Percentiles rank a stretch among this genome's conserved stretches.
These are phyloP conservation scores for Xylaria curta DNA, from an alignment of 495 filamentous ascomycete species.

Conservation along the genomic window DNA sequence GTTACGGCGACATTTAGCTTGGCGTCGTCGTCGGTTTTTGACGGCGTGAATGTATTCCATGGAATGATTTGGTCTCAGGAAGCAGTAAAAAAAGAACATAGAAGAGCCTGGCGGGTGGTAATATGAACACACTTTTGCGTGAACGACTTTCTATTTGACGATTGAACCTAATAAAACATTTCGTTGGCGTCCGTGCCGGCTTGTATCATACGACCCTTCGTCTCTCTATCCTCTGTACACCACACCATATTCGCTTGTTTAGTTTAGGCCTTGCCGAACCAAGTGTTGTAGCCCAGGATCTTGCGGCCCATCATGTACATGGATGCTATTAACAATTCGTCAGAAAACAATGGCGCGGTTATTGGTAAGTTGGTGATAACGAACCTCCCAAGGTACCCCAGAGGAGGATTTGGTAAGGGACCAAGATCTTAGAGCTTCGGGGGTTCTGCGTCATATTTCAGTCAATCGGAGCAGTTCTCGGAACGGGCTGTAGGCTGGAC, in stretches of 20 bases:
- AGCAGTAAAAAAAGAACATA: slow-evolving; percentile 2
- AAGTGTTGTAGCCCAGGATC: slow-evolving; percentile 83
- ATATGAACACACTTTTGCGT: slow-evolving; percentile 29
- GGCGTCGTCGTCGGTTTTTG: slow-evolving; percentile 14
- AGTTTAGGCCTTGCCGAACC: slow-evolving; percentile 74
- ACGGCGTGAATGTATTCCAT: slow-evolving; percentile 20
- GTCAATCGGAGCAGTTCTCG: slow-evolving; percentile 31
- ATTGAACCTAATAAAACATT: slow-evolving; percentile 29
- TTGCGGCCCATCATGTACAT: slow-evolving; percentile 64
- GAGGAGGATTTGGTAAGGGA: slow-evolving; percentile 75
- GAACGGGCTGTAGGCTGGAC: not conserved
- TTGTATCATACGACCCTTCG: slow-evolving; percentile 26
- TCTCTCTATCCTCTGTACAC: not conserved
- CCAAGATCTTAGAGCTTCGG: slow-evolving; percentile 69
- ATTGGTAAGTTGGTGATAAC: no score
- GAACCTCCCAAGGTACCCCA: slow-evolving; percentile 63
- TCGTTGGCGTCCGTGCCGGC: slow-evolving; percentile 24
- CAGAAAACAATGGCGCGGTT: slow-evolving; percentile 49
- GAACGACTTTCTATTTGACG: slow-evolving; percentile 35
- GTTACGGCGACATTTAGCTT: not conserved
- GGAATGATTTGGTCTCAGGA: slow-evolving; percentile 20
- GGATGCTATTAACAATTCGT: slow-evolving; percentile 61
- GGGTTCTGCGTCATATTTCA: slow-evolving; percentile 58
- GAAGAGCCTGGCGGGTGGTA: slow-evolving; percentile 7
- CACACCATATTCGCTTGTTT: slow-evolving; percentile 35